Base-by-base conservation (phyloP, 805 yeast genomes). In the Hanseniaspora singularis region DNA sequence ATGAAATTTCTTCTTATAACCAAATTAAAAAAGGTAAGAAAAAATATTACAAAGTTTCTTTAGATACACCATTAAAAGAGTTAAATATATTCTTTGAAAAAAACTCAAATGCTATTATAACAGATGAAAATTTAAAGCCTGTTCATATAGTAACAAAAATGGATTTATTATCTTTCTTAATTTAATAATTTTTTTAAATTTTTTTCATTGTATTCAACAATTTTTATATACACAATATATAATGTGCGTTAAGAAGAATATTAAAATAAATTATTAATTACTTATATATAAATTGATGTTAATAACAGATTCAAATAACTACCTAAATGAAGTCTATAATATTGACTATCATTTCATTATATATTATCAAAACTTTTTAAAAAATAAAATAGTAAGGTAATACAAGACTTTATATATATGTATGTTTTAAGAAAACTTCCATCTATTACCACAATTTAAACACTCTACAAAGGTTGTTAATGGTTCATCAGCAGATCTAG, bases 351-450 rank as follows among this genome's bases (percentile, higher is more conserved):
- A n/a, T n/a, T n/a, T n/a, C n/a, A n/a, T n/a, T n/a, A n/a, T n/a
- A n/a, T n/a, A n/a, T n/a, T n/a, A n/a, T n/a, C n/a, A n/a, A n/a
- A n/a, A n/a, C n/a, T n/a, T 24, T 24, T 24, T 24, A 24, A 7
- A 7, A 7, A 24, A 24, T 32, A 15, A 5, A 32, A 32, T 15
- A 32, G 34, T 32, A 32, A 32, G n/a, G n/a, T n/a, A n/a, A n/a
- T n/a, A n/a, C n/a, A n/a, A n/a, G n/a, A n/a, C n/a, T n/a, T n/a
- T n/a, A n/a, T n/a, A n/a, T n/a, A n/a, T n/a, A n/a, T n/a, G n/a
- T n/a, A n/a, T n/a, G n/a, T n/a, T n/a, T n/a, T n/a, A 88, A 27
- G 94, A 83, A 61, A 92, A 92, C 65, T 92, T 92, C 98, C 98
- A 92, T 64, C 97, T 76, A 60, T 92, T 86, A 52, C 97, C 97